Evolutionary conservation across 2,329 filamentous ascomycete genomes (phyloP).

Genomic region (Claviceps monticola): DNA sequence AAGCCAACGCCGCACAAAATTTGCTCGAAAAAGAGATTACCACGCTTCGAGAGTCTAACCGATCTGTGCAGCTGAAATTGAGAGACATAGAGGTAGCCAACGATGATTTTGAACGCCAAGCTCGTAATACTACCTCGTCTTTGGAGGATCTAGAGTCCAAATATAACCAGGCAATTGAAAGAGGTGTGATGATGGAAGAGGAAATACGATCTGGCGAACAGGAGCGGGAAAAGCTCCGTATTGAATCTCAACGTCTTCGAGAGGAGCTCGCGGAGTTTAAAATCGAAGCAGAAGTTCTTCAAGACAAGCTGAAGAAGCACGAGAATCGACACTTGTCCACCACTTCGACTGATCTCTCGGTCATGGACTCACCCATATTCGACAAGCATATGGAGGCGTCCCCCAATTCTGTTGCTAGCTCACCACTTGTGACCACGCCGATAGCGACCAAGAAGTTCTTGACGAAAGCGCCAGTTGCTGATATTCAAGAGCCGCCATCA

Average conservation of each 20-base stretch:
- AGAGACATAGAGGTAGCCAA: constrained; percentile 96
- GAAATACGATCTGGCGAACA: constrained; percentile 85
- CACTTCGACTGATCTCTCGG: constrained; percentile 48
- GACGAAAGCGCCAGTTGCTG: constrained; percentile 43
- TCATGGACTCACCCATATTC: constrained; percentile 57
- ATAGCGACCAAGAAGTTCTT: constrained; percentile 55
- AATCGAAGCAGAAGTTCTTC: constrained; percentile 86
- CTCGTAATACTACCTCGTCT: constrained; percentile 87
- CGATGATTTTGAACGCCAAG: constrained; percentile 95
- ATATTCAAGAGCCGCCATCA: constrained; percentile 73
- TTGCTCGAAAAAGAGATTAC: constrained; percentile 92
- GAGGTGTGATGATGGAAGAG: constrained; percentile 85
- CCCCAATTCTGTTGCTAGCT: constrained; percentile 76
- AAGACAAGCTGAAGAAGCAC: constrained; percentile 78
- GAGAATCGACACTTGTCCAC: constrained; percentile 42
- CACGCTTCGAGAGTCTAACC: constrained; percentile 68
- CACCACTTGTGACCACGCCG: constrained; percentile 78
- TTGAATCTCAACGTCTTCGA: constrained; percentile 77
- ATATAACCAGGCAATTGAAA: constrained; percentile 87
- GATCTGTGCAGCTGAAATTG: constrained; percentile 67
- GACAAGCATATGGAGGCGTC: constrained; percentile 58
- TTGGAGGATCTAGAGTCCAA: constrained; percentile 95
- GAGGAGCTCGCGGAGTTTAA: constrained; percentile 88
- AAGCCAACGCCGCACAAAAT: constrained; percentile 74
- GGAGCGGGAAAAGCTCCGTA: constrained; percentile 76